phyloP scores from a whole-genome alignment of 2,329 filamentous ascomycete genomes.

The Ilyonectria destructans region DNA sequence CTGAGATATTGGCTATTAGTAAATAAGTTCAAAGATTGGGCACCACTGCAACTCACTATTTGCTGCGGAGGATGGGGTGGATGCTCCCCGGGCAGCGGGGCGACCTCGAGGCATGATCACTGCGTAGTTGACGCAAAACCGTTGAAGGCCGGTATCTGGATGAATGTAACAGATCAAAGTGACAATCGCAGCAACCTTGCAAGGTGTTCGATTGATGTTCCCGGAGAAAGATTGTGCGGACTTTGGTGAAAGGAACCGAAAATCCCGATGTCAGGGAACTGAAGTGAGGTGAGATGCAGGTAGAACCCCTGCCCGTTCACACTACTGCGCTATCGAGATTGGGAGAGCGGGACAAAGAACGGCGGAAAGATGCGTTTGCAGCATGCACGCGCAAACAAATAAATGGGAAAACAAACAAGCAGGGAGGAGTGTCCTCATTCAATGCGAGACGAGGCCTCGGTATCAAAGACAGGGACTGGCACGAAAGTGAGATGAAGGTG shows the following conservation, averaged over 20 bases:
- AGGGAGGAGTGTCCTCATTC: not conserved
- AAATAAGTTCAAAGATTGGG: not conserved
- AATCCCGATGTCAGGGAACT: conserved; percentile 13
- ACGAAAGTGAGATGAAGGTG: conserved; percentile 26
- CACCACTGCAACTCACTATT: conserved; percentile 35
- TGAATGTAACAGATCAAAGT: not conserved
- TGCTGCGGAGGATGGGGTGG: conserved; percentile 34
- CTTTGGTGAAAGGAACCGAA: not conserved
- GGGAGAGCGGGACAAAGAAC: conserved; percentile 35
- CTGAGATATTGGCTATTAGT: conserved; percentile 31
- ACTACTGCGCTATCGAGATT: conserved; percentile 39
- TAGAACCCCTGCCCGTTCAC: conserved; percentile 33
- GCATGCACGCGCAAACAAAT: conserved; percentile 27
- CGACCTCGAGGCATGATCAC: conserved; percentile 52
- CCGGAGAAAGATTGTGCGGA: not conserved
- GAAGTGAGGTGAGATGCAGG: conserved; percentile 22
- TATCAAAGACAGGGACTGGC: conserved; percentile 6
- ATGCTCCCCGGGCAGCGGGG: conserved; percentile 42
- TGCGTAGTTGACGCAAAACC: conserved; percentile 4
- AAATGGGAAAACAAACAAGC: conserved; percentile 15
- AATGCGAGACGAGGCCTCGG: conserved; percentile 8
- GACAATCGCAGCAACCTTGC: not conserved
- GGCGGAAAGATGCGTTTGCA: conserved; percentile 23
- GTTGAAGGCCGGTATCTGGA: not conserved
- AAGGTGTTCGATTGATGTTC: not conserved